Base-by-base conservation (phyloP, 805 yeast species). In the Teunomyces atbi region DNA sequence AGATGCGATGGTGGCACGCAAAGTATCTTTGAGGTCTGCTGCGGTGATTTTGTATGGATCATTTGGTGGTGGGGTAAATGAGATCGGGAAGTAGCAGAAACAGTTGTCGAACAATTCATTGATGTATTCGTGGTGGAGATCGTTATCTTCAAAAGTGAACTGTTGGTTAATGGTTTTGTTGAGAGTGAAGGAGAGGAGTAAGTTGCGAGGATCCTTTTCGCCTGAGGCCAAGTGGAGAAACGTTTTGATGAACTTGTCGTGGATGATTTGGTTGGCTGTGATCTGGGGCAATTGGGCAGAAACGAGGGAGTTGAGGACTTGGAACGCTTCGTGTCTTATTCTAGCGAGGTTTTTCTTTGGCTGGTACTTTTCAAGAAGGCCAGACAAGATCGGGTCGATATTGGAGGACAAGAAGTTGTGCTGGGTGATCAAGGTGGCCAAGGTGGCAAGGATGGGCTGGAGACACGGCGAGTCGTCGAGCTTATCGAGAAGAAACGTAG, bases 11-110 rank as follows among this genome's bases (percentile, higher is more conserved):
- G 91, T 84, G 1, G 58, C 54, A 54, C 91, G 74, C 45, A 94
- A 69, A 5, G 79, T 74, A 8, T 57, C 37, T 59, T 88, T 89
- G 54, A 95, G 71, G 45, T 89, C 86, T 1, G 75, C 78, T 1
- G 89, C 80, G 0, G 96, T 81, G 52, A 89, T 86, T 51, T 83
- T 81, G 61, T 90, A 89, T 0, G 94, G 91, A 56, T 92, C 96
- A 62, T 88, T 88, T 41, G 82, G 79, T 3, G 98, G 96, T 1
- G 98, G 96, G 47, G 83, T 83, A 68, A 95, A 94, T 1, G 97
- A 86, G 36, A 94, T 91, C 10, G 99, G 99, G 69, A 92, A 94
- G 68, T 94, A 94, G 65, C 99, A 94, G 61, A 92, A 95, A 34
- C 89, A 74, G 29, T 86, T 81, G 61, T 94, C 99, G 61, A 91